Evolutionary conservation across 352 stramenopile genomes (phyloP).

Genomic region (Globisporangium takayamanum): DNA sequence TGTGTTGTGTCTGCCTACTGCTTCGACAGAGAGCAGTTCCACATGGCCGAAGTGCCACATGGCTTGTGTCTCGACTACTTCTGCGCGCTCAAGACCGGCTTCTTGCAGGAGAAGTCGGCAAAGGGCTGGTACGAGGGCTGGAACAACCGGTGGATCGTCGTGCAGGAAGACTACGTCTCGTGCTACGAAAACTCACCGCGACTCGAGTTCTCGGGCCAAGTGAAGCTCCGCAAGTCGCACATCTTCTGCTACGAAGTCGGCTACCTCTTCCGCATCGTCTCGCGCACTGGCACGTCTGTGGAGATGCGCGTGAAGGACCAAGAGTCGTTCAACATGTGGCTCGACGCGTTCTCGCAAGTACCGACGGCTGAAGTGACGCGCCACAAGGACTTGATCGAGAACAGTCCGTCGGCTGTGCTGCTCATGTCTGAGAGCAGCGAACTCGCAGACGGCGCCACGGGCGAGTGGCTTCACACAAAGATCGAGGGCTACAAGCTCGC

Average conservation of each 20-base stretch:
- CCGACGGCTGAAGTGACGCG: slow-evolving; percentile 49
- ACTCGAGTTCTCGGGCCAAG: slow-evolving; percentile 65
- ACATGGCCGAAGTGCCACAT: slow-evolving; percentile 43
- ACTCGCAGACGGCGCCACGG: slow-evolving; percentile 12
- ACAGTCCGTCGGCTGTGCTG: slow-evolving; percentile 70
- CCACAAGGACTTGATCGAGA: slow-evolving; percentile 73
- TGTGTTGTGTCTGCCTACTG: background rate
- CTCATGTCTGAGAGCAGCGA: slow-evolving; percentile 45
- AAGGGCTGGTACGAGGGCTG: slow-evolving; percentile 83
- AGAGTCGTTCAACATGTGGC: slow-evolving; percentile 68
- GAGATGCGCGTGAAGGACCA: slow-evolving; percentile 80
- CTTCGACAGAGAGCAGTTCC: slow-evolving; percentile 13
- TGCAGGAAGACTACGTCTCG: slow-evolving; percentile 66
- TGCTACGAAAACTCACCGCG: slow-evolving; percentile 80
- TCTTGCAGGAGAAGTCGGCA: slow-evolving; percentile 61
- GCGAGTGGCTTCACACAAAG: slow-evolving; percentile 73
- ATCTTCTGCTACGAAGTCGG: slow-evolving; percentile 67
- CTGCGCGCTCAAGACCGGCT: slow-evolving; percentile 62
- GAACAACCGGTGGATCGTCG: slow-evolving; percentile 74
- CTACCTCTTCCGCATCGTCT: slow-evolving; percentile 77
- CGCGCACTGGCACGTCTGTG: slow-evolving; percentile 50
- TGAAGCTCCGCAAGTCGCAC: slow-evolving; percentile 55
- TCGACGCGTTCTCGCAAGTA: slow-evolving; percentile 55
- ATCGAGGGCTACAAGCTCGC: slow-evolving; percentile 69
- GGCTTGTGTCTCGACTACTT: slow-evolving; percentile 77